Conservation (phyloP, 2,329 filamentous ascomycete genomes). For the Paraconiothyrium sp. region DNA sequence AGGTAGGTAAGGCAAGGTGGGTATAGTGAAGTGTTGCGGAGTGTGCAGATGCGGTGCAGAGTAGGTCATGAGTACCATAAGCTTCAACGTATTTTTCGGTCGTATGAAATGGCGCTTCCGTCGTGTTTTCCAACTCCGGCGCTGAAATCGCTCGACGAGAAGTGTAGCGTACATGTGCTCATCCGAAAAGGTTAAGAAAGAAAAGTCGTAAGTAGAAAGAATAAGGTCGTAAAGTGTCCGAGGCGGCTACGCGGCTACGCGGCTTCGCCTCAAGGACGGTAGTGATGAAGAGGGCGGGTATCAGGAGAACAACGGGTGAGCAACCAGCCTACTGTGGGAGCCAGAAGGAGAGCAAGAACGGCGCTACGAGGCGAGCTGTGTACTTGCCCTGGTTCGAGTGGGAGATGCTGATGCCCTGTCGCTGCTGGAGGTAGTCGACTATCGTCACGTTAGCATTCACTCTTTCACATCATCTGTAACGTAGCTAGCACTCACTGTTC, state of each 20-base stretch:
- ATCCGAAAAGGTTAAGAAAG: neutral
- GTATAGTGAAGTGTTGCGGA: no score
- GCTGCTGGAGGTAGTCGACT: constrained; percentile 52
- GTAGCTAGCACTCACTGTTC: constrained; percentile 49
- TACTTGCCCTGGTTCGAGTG: constrained; percentile 51
- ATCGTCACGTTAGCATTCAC: constrained; percentile 22
- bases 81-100: constrained; percentile 3
- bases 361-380: constrained; percentile 54
- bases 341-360: constrained; percentile 53
- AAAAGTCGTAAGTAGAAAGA: neutral
- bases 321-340: constrained; percentile 27
- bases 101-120: neutral
- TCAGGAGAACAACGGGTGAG: neutral
- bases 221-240: neutral
- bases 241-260: neutral
- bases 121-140: neutral
- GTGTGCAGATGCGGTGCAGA: neutral
- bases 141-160: constrained; percentile 6
- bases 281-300: neutral
- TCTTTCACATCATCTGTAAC: neutral
- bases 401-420: constrained; percentile 51
- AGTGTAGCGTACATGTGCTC: neutral
- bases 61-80: no score
- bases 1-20: no score
- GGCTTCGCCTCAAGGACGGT: neutral